These are phyloP conservation scores for Chytridium lagenaria DNA, from an alignment of 371 early-diverging fungal genomes.

Conservation along the genomic window DNA sequence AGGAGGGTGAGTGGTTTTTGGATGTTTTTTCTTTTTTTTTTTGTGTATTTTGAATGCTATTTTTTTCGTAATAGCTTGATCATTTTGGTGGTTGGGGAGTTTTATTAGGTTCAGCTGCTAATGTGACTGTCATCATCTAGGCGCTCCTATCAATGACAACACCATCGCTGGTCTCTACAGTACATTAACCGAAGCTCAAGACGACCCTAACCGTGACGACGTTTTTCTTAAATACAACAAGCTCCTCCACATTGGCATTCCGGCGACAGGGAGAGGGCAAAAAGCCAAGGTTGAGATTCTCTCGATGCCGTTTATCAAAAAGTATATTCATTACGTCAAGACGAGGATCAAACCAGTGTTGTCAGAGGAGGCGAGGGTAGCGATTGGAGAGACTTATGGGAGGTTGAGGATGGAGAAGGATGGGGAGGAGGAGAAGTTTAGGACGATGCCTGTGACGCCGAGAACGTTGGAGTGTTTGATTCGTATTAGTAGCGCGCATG, in stretches of 20 bases:
- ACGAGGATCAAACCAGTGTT: conserved; percentile 84
- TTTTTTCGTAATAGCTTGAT: neutral
- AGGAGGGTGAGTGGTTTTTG: conserved; percentile 67
- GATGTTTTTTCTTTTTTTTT: neutral
- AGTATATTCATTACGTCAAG: conserved; percentile 93
- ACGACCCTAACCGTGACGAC: conserved; percentile 46
- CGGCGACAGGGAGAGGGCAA: conserved; percentile 29
- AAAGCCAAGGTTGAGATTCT: conserved; percentile 46
- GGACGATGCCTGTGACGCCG: conserved; percentile 90
- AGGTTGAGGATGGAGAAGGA: conserved; percentile 72
- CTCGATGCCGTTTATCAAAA: conserved; percentile 59
- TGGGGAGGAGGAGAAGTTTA: conserved; percentile 63
- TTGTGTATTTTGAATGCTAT: neutral
- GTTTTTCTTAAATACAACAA: conserved; percentile 88
- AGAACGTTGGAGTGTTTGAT: conserved; percentile 99
- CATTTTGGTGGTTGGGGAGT: too few species aligned
- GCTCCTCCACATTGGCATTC: conserved; percentile 69
- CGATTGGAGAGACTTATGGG: conserved; percentile 80
- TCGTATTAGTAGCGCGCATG: conserved; percentile 98
- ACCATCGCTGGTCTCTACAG: conserved; percentile 59
- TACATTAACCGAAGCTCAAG: conserved; percentile 45
- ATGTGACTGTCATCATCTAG: conserved; percentile 36
- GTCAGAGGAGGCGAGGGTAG: conserved; percentile 70
- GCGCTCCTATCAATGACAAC: conserved; percentile 72
- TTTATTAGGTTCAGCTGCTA: neutral